These are phyloP conservation scores for Cenchrus fungigraminus DNA, from an alignment of 176 grass and related monocot genomes.

Conservation along the genomic window DNA sequence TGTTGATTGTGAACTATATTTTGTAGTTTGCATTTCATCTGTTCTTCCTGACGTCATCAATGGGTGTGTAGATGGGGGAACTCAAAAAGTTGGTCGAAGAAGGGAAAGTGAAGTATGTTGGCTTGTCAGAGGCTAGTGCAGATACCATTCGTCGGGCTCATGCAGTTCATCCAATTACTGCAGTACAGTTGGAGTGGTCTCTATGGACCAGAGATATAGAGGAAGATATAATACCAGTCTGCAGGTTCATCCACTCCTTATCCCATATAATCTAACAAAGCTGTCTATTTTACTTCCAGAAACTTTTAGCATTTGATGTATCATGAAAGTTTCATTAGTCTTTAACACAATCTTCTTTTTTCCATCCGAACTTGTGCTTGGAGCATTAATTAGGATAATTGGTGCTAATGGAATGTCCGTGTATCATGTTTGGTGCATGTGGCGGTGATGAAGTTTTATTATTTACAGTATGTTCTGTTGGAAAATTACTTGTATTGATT, in stretches of 20 bases:
- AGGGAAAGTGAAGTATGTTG: constrained; percentile 80
- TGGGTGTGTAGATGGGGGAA: constrained; percentile 61
- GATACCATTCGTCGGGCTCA: constrained; percentile 74
- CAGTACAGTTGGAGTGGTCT: constrained; percentile 81
- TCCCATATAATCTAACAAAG: not conserved
- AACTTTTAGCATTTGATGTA: not conserved
- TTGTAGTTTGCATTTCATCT: constrained; percentile 23
- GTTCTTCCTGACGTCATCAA: constrained; percentile 24
- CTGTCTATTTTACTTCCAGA: not conserved
- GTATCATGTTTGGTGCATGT: not conserved
- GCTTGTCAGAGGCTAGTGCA: constrained; percentile 73
- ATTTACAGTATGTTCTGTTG: constrained; percentile 4
- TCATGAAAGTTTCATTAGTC: not conserved
- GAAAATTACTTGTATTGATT: not conserved
- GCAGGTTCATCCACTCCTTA: constrained; percentile 57
- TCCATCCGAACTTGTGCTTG: not conserved
- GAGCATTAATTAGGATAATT: constrained; percentile 12
- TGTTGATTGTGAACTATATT: not conserved
- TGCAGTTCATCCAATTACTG: constrained; percentile 77
- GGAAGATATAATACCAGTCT: constrained; percentile 75
- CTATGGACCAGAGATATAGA: constrained; percentile 87
- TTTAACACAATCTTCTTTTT: not conserved
- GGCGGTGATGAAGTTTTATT: not conserved
- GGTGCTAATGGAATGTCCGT: constrained; percentile 6
- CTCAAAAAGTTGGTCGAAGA: constrained; percentile 81